Evolutionary conservation across 140 eudicot species (phyloP).

Genomic region (Senecio squalidus): DNA sequence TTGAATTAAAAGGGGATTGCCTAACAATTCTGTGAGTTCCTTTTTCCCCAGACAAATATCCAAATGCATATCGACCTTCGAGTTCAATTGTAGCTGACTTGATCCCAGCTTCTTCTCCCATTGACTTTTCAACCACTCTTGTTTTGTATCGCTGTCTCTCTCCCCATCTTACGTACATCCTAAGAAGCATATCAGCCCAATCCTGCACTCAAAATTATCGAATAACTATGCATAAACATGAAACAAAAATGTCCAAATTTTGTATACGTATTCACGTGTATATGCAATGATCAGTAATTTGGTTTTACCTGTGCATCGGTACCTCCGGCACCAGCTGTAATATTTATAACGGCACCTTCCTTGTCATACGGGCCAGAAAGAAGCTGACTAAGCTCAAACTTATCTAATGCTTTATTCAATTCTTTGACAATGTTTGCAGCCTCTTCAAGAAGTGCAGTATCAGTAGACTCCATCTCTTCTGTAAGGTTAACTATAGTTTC

Average conservation of each 20-base stretch:
- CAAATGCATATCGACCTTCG: slow-evolving; percentile 91
- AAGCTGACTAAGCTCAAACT: slow-evolving; percentile 77
- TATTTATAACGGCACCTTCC: slow-evolving; percentile 84
- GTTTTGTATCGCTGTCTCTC: slow-evolving; percentile 86
- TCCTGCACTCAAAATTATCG: slow-evolving; percentile 92
- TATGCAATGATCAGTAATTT: neutral
- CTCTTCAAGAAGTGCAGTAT: slow-evolving; percentile 81
- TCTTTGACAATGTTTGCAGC: slow-evolving; percentile 77
- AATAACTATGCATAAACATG: slow-evolving; percentile 27
- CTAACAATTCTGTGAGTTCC: slow-evolving; percentile 93
- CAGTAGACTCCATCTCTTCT: slow-evolving; percentile 92
- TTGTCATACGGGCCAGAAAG: slow-evolving; percentile 97
- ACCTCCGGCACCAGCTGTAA: slow-evolving; percentile 99
- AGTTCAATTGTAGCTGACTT: slow-evolving; percentile 90
- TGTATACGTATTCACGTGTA: neutral
- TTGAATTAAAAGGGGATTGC: slow-evolving; percentile 87
- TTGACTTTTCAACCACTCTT: slow-evolving; percentile 84
- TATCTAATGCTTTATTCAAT: slow-evolving; percentile 72
- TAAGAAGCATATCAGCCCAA: slow-evolving; percentile 99
- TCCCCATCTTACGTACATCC: slow-evolving; percentile 98
- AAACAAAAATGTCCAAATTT: neutral
- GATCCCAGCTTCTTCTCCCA: slow-evolving; percentile 98
- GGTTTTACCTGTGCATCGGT: slow-evolving; percentile 93
- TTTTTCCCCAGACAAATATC: slow-evolving; percentile 88
- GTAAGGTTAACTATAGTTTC: slow-evolving; percentile 88